Conservation (phyloP, 306 rosid species). For the Cicer arietinum region DNA sequence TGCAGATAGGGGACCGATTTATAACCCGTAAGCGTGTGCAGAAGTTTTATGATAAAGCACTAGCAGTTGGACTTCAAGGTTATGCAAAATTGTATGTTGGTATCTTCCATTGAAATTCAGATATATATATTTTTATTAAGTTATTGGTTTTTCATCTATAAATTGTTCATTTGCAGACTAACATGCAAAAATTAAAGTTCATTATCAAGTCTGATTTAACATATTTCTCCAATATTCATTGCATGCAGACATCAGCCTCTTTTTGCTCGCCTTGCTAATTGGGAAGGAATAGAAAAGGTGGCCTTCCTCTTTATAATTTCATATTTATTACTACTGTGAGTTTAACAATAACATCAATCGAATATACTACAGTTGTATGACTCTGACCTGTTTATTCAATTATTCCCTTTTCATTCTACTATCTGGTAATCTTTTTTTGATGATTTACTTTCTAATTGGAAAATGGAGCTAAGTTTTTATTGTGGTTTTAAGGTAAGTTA, state of each 20-base stretch:
- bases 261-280: constrained; percentile 84
- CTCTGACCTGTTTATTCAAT: constrained; percentile 21
- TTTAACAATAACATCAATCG: not conserved
- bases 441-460: constrained; percentile 7
- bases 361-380: constrained; percentile 5
- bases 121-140: constrained; percentile 14
- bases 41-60: constrained; percentile 85
- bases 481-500: constrained; percentile 12
- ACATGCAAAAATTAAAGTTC: constrained; percentile 29
- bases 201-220: constrained; percentile 34
- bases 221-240: constrained; percentile 40
- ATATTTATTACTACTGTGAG: constrained; percentile 22
- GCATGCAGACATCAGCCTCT: constrained; percentile 94
- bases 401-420: constrained; percentile 37
- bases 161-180: constrained; percentile 19
- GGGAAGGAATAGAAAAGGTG: constrained; percentile 94
- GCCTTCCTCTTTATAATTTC: constrained; percentile 32
- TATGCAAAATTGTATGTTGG: constrained; percentile 84
- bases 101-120: constrained; percentile 40
- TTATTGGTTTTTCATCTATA: constrained; percentile 23
- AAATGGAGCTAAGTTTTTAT: not conserved
- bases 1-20: constrained; percentile 93
- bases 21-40: constrained; percentile 83
- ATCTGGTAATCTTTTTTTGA: constrained; percentile 12
- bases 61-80: constrained; percentile 83